These are phyloP conservation scores for Chaetomium sp. DNA, from an alignment of 2,329 filamentous ascomycete genomes.

Conservation along the genomic window DNA sequence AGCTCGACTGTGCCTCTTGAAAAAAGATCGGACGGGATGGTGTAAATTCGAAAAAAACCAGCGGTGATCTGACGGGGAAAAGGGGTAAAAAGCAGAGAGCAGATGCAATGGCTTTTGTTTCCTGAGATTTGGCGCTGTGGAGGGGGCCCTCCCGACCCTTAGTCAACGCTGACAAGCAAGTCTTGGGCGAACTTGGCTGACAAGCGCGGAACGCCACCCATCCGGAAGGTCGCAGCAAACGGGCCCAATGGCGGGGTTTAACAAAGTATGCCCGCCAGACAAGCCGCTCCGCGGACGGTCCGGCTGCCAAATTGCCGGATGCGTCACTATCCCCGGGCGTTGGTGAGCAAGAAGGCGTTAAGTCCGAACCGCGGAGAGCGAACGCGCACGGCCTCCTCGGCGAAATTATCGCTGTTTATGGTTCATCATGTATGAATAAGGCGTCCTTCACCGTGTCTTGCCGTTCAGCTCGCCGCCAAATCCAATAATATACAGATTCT, in stretches of 20 bases:
- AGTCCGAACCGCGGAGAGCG: too few relatives aligned
- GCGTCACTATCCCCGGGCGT: background rate
- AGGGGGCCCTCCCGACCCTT: conserved; percentile 8
- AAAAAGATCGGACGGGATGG: background rate
- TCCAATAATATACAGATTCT: conserved; percentile 21
- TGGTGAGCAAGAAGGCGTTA: too few relatives aligned
- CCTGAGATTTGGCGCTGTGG: background rate
- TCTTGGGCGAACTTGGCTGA: conserved; percentile 9
- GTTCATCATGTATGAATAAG: too few relatives aligned
- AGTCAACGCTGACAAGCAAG: conserved; percentile 21
- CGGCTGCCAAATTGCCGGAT: background rate
- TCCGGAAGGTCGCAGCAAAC: conserved; percentile 5
- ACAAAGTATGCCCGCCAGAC: background rate
- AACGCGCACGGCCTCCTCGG: too few relatives aligned
- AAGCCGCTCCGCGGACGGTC: background rate
- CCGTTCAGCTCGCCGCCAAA: background rate
- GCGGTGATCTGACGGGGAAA: too few relatives aligned
- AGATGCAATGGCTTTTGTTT: conserved; percentile 6
- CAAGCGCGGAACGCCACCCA: conserved; percentile 4
- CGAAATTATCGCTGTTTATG: too few relatives aligned
- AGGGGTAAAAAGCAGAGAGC: background rate
- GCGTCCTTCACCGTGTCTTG: too few relatives aligned
- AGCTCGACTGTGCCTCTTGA: background rate
- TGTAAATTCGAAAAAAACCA: too few relatives aligned
- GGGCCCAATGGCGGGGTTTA: background rate